Evolutionary conservation across 169 alveolate species (phyloP).

Genomic region (Sarcocystis neurona): DNA sequence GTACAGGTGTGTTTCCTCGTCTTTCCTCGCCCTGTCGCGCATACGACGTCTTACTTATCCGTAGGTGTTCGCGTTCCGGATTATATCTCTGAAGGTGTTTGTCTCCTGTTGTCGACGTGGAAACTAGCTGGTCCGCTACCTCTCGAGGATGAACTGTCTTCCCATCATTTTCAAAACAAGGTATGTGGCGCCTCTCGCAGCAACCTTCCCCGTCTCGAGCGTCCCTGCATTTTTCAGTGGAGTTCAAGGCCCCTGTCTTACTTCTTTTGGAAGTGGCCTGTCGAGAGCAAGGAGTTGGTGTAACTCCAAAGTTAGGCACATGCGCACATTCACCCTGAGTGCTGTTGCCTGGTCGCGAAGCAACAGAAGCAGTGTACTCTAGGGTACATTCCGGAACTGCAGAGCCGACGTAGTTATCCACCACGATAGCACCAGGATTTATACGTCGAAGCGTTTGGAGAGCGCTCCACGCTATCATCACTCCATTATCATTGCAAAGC

Average conservation of each 20-base stretch:
- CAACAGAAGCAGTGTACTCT: neutral
- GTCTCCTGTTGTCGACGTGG: neutral
- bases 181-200: neutral
- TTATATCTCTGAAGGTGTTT: neutral
- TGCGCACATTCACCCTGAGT: neutral
- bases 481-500: constrained; percentile 28
- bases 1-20: neutral
- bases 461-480: constrained; percentile 29
- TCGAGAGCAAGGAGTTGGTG: neutral
- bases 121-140: neutral
- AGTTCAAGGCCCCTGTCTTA: neutral
- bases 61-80: neutral
- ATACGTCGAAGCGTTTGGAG: neutral
- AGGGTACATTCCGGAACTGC: neutral
- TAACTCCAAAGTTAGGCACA: neutral
- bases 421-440: too few relatives aligned
- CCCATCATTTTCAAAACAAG: neutral
- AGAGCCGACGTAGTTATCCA: too few relatives aligned
- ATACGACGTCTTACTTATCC: neutral
- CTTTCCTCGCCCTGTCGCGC: neutral
- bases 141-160: neutral
- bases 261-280: neutral
- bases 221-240: neutral
- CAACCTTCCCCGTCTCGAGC: neutral
- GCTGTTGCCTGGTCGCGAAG: neutral